These are phyloP conservation scores for Coleophoma cylindrospora DNA, from an alignment of 2,329 filamentous ascomycete genomes.

Conservation along the genomic window DNA sequence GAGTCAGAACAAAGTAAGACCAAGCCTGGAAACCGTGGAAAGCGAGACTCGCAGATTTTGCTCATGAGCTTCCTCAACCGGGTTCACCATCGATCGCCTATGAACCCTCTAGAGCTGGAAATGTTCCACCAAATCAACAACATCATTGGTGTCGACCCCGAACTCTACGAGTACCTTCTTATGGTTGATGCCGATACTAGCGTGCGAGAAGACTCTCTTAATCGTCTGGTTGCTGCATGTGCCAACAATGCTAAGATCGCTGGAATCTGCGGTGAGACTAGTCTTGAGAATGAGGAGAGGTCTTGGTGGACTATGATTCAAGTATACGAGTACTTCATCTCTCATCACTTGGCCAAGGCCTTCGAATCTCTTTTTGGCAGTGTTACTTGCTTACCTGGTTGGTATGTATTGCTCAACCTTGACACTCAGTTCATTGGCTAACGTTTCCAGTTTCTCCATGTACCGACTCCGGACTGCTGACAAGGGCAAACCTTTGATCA, in stretches of 20 bases:
- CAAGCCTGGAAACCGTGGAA: conserved; percentile 96
- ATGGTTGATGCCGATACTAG: conserved; percentile 98
- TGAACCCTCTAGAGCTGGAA: conserved; percentile 94
- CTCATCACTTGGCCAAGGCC: conserved; percentile 92
- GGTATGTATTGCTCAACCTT: conserved; percentile 55
- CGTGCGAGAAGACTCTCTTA: conserved; percentile 87
- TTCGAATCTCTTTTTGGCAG: conserved; percentile 97
- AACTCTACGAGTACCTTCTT: conserved; percentile 93
- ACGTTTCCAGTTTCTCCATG: conserved; percentile 81
- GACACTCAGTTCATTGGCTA: conserved; percentile 27
- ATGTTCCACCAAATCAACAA: conserved; percentile 99
- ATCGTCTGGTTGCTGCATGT: conserved; percentile 86
- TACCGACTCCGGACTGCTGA: conserved; percentile 93
- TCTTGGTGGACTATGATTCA: conserved; percentile 99
- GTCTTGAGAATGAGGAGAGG: conserved; percentile 88
- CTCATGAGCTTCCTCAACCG: conserved; percentile 97
- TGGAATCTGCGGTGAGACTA: conserved; percentile 96
- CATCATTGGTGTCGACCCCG: conserved; percentile 95
- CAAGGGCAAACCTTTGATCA: conserved; percentile 90
- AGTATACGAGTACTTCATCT: conserved; percentile 99
- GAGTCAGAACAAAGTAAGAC: conserved; percentile 87
- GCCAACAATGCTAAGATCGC: conserved; percentile 93
- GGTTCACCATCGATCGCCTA: conserved; percentile 87
- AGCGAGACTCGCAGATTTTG: conserved; percentile 94
- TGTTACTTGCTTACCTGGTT: conserved; percentile 97